phyloP scores from a whole-genome alignment of 805 yeast species.

The Schizosaccharomyces cryophilus region DNA sequence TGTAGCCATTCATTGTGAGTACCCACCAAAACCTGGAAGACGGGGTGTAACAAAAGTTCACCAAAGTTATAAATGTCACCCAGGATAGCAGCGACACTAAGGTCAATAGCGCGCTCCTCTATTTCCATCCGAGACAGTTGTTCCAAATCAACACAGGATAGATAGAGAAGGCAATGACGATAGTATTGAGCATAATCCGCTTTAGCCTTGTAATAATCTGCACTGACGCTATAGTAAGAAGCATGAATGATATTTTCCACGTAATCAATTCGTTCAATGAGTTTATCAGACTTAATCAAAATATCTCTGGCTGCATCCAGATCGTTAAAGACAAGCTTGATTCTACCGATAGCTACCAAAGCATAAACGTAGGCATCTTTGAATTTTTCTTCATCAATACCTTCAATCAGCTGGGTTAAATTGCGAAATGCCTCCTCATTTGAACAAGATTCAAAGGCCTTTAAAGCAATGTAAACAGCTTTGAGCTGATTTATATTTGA shows the following conservation, averaged over 20 bases:
- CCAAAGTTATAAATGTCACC: slow-evolving; percentile 95
- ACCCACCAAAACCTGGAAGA: slow-evolving; percentile 29
- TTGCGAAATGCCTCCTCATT: slow-evolving; percentile 26
- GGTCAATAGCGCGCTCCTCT: slow-evolving; percentile 40
- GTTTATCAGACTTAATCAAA: slow-evolving; percentile 33
- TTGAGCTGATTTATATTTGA: slow-evolving; percentile 57
- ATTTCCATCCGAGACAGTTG: slow-evolving; percentile 19
- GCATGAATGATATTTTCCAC: slow-evolving; percentile 47
- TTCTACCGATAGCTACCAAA: slow-evolving; percentile 51
- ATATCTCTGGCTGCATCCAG: slow-evolving; percentile 38
- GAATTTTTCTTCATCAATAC: slow-evolving; percentile 21
- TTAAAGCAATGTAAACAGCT: slow-evolving; percentile 47
- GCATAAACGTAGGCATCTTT: slow-evolving; percentile 34
- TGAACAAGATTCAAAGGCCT: slow-evolving; percentile 14
- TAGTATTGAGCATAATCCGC: slow-evolving; percentile 65
- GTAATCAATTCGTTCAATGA: slow-evolving; percentile 28
- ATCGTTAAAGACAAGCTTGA: slow-evolving; percentile 30
- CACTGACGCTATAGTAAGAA: slow-evolving; percentile 56
- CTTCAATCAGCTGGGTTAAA: slow-evolving; percentile 20
- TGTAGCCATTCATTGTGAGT: slow-evolving; percentile 44
- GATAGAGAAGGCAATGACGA: slow-evolving; percentile 52
- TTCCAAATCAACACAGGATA: slow-evolving; percentile 36
- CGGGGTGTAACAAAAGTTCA: slow-evolving; percentile 74
- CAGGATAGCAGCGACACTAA: slow-evolving; percentile 62
- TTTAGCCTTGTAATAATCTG: slow-evolving; percentile 49